Base-by-base conservation (phyloP, 1,139 yeast species). In the Lodderomyces jiufengensis region DNA sequence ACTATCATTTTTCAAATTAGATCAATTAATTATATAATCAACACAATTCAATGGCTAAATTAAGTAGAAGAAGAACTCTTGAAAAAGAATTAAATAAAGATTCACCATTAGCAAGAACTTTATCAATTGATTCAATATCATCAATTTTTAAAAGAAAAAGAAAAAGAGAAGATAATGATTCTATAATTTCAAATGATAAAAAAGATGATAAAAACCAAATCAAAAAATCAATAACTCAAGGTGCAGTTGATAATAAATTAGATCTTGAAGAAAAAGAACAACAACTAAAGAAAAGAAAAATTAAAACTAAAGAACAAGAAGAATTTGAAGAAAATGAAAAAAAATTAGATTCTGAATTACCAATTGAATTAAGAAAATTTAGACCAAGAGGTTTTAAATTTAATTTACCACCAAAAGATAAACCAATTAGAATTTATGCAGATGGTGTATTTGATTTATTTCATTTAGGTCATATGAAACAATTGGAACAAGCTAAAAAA, bases 381-480 rank as follows among this genome's bases (percentile, higher is more conserved):
- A 73, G 94, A 50, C 95, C 95, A 8, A 56, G 55, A 20, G 95
- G 95, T 1, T 81, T 55, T 57, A 63, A 64, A 47, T 78, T 92
- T 61, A 87, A 86, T 49, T 49, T 81, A 20, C 98, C 98, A 3
- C 95, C 97, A 1, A 66, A 61, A 10, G 95, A 84, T 55, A 73
- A 97, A 42, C 92, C 96, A 1, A 80, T 92, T 26, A 74, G 98
- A 44, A 76, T 92, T 16, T 92, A 92, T 55, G 98, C 98, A 5
- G 98, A 92, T 60, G 98, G 98, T 33, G 97, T 92, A 15, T 92
- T 92, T 66, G 98, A 92, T 62, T 69, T 92, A 47, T 92, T 92
- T 64, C 98, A 92, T 61, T 63, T 92, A 54, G 98, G 98, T 16
- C 98, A 92, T 58, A 92, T 92, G 97, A 80, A 86, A 53, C 98